Evolutionary conservation across 352 stramenopile species (phyloP), one percentile per base, ranked within the genome.

Genomic region (Phytopythium chamaehyphon): DNA sequence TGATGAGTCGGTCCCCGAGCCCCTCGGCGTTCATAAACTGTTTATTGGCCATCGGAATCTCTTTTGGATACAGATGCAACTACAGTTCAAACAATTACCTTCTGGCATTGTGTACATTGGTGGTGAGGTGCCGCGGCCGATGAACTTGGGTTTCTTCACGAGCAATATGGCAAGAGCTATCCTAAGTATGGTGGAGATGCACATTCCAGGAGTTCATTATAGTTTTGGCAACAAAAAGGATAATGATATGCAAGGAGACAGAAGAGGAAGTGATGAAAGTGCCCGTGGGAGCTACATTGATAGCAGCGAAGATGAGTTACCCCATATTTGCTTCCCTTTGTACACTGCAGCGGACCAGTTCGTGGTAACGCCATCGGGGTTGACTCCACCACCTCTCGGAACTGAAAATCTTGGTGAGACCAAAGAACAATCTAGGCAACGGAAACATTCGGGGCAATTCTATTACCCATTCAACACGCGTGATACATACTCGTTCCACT

Each of bases 401-500:
- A 62, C 55, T n/a, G 40, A 62, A 9, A 71, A 82, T 54, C 83
- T 88, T 60, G 74, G 74, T 19, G 77, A 88, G 40, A 55, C 65
- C 0, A 68, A 73, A 16, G 65, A 77, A 21, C 55, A 55, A 0
- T 62, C 70, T 26, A 40, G 59, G 2, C 57, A 65, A 18, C 47
- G 69, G 3, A 67, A 68, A 19, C 77, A 79, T 35, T 57, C 54
- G 0, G 64, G 63, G 0, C 57, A 68, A 19, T 54, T 61, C 0
- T 53, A 71, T 46, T 86, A 78, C 60, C 55, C 61, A 46, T 86
- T 79, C 69, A 81, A 83, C 53, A 83, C 76, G 9, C 61, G 40
- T 21, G 70, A 79, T 59, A 85, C 74, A 49, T 88, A 88, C 50
- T 85, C 74, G 28, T 85, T 88, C 57, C 73, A 84, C 43, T 86